Base-by-base conservation (phyloP, 805 yeast genomes). In the Blastobotrys robertii region DNA sequence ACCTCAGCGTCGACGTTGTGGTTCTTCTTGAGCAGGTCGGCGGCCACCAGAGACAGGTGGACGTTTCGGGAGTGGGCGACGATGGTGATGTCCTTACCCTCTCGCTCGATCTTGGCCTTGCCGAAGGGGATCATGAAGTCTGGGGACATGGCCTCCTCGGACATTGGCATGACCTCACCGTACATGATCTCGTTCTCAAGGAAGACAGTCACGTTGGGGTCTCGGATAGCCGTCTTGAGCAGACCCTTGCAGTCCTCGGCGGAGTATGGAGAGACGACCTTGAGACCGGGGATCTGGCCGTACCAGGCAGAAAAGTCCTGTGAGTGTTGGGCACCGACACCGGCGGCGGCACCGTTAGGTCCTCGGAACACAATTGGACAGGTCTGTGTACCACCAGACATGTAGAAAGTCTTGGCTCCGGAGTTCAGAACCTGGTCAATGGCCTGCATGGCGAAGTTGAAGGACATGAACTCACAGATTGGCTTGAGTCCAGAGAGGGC, bases 291-390 rank as follows among this genome's bases (percentile, higher is more conserved):
- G 57, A 92, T 87, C 41, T 94, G 73, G 53, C 96, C 97, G 70
- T 92, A 92, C 98, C 98, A 92, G 43, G 96, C 87, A 44, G 95
- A 75, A 67, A 79, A 92, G 70, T 87, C 94, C 72, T 92, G 99
- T 22, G 98, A 92, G 72, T 92, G 99, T 71, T 92, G 99, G 46
- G 99, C 99, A 57, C 78, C 99, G 56, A 92, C 98, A 77, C 97
- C 97, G 39, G 97, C 97, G 55, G 98, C 96, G 39, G 98, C 96
- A 69, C 98, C 99, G 68, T 92, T 92, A 49, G 99, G 97, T 60
- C 99, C 99, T 71, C 99, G 82, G 76, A 92, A 92, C 43, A 95
- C 88, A 62, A 90, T 85, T 69, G 85, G 88, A 74, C 97, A 88
- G 50, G 90, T 90, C 69, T 88, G 96, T 50, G 80, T 84, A 74